Evolutionary conservation across 2,329 filamentous ascomycete genomes (phyloP), one percentile per base, ranked within the genome.

Genomic region (Elsinoe batatas): DNA sequence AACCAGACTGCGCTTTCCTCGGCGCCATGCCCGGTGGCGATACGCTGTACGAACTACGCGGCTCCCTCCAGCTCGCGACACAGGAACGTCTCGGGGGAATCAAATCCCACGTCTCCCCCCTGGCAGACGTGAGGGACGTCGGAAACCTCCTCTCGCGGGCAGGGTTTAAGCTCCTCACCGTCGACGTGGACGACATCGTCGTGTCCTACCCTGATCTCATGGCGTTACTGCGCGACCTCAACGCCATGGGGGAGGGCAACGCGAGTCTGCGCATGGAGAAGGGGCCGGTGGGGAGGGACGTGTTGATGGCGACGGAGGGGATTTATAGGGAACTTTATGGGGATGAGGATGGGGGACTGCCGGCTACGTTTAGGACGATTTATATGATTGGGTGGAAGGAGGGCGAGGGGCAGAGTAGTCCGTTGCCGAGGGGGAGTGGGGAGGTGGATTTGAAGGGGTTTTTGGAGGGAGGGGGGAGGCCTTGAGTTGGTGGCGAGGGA

Each of bases 371-470:
- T 67, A 80, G 93, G 62, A 79, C 95, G 63, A 96, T 98, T 59
- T 95, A 93, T 70, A 96, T 97, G 91, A 98, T 98, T 71, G 93
- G 93, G 0, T 98, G 93, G 93, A 94, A 91, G 68, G 87, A 91
- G 62, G 85, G 87, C 1, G 79, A 80, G 30, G 81, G 84, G 54
- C 91, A 97, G 72, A 77, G 84, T 1, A 77, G 91, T 71, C 91
- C 93, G 4, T 72, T 97, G 57, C 73, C 84, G 61, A 81, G 93
- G 62, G 93, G 93, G 0, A 95, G 85, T 61, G 93, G 88, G 8
- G 78, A 95, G 67, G 74, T 95, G 40, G 95, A 87, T 69, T 78
- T 98, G 60, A 95, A 93, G 70, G 91, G 97, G 69, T 76, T 95
- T 15, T 68, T 87, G 17, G 82, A 78, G 59, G 69, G 73, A n/a